phyloP scores from a whole-genome alignment of 805 yeast genomes.

The Candida maris region DNA sequence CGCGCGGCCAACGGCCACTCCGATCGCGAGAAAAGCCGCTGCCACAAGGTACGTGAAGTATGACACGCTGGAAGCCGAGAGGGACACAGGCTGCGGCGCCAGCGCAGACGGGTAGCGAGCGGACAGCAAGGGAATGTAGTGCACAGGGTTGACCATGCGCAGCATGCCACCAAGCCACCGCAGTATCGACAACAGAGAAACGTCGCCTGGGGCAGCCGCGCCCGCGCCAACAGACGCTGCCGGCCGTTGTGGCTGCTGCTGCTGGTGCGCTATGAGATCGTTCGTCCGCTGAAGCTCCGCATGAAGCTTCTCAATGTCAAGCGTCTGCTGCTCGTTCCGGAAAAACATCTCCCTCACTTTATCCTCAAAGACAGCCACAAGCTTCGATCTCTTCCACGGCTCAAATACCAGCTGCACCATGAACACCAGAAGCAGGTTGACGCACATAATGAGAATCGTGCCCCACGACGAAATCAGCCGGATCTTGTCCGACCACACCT shows the following conservation, averaged over 20 bases:
- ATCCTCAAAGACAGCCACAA: conserved; percentile 80
- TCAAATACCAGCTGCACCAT: conserved; percentile 85
- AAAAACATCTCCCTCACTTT: conserved; percentile 60
- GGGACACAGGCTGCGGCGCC: background rate
- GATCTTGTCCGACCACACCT: conserved; percentile 96
- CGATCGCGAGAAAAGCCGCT: conserved; percentile 6
- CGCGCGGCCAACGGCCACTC: conserved; percentile 4
- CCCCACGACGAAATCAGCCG: conserved; percentile 96
- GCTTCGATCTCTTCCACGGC: conserved; percentile 85
- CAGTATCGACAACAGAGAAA: background rate
- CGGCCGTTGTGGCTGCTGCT: no score
- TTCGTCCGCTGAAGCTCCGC: conserved; percentile 14
- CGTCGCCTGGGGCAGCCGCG: background rate
- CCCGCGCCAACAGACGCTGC: background rate
- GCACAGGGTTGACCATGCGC: background rate
- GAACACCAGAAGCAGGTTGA: conserved; percentile 73
- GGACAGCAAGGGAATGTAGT: background rate
- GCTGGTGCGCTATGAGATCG: background rate
- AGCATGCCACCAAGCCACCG: conserved; percentile 1
- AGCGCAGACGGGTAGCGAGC: background rate
- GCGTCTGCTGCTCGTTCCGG: conserved; percentile 23
- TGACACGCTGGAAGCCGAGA: background rate
- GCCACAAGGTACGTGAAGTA: conserved; percentile 5
- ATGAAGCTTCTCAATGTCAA: conserved; percentile 15
- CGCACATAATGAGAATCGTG: conserved; percentile 83